Conservation (phyloP, 2,329 filamentous ascomycete genomes). For the Arachnomyces sp. region DNA sequence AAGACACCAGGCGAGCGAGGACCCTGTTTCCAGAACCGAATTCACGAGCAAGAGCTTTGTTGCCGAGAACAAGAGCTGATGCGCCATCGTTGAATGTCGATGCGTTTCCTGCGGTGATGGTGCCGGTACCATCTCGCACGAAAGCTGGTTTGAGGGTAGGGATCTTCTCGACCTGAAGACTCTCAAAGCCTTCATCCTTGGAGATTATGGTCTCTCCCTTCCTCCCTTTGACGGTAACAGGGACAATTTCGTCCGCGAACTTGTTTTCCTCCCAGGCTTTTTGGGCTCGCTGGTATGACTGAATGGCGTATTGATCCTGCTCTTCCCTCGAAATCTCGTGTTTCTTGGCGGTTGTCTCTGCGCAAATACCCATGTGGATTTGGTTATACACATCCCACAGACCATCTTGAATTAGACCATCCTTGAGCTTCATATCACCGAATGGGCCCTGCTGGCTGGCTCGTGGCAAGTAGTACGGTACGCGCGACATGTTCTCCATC, state of each 20-base stretch:
- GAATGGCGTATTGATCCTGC: conserved; percentile 85
- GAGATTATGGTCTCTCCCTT: conserved; percentile 75
- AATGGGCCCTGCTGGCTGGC: conserved; percentile 77
- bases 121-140: conserved; percentile 72
- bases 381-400: conserved; percentile 94
- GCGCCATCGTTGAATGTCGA: conserved; percentile 94
- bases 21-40: conserved; percentile 71
- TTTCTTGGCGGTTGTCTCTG: conserved; percentile 89
- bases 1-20: conserved; percentile 75
- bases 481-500: conserved; percentile 96
- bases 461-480: conserved; percentile 82
- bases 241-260: conserved; percentile 83
- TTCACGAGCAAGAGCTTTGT: conserved; percentile 67
- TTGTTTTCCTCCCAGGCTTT: conserved; percentile 74
- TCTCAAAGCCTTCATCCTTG: conserved; percentile 82
- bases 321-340: conserved; percentile 69
- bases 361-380: conserved; percentile 96
- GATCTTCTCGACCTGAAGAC: conserved; percentile 80
- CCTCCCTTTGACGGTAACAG: conserved; percentile 73
- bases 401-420: conserved; percentile 89
- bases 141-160: conserved; percentile 85
- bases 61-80: conserved; percentile 78
- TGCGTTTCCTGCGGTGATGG: conserved; percentile 88
- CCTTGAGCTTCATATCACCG: conserved; percentile 78
- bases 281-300: conserved; percentile 82